These are phyloP conservation scores for Xylariaceae sp. DNA, from an alignment of 2,329 filamentous ascomycete species.

Conservation along the genomic window DNA sequence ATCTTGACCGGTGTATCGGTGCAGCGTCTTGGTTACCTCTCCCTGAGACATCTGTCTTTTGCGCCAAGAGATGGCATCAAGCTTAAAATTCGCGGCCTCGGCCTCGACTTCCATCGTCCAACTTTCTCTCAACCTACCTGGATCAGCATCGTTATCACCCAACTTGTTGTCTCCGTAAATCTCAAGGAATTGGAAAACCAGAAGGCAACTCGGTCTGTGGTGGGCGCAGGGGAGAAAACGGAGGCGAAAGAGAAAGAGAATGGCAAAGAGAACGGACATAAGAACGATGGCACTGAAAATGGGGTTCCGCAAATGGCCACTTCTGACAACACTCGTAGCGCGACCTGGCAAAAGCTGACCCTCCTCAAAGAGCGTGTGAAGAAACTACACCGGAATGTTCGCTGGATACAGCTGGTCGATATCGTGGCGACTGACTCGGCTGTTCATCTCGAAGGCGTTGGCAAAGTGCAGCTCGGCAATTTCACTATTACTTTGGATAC, in stretches of 20 bases:
- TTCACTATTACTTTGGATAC: conserved; percentile 88
- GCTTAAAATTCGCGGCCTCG: conserved; percentile 83
- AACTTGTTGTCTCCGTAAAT: conserved; percentile 80
- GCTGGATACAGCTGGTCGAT: conserved; percentile 86
- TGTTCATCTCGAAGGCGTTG: conserved; percentile 72
- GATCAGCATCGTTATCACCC: conserved; percentile 83
- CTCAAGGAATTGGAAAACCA: conserved; percentile 57
- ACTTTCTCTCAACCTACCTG: conserved; percentile 97
- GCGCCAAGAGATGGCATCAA: conserved; percentile 82
- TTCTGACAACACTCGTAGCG: conserved; percentile 47
- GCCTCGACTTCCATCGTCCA: conserved; percentile 82
- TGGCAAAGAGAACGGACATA: conserved; percentile 19
- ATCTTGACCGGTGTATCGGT: conserved; percentile 93
- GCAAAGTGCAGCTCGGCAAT: conserved; percentile 76
- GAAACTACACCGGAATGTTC: conserved; percentile 75
- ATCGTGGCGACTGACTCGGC: conserved; percentile 77
- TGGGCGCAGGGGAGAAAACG: conserved; percentile 21
- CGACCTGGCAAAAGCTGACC: conserved; percentile 76
- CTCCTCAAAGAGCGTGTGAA: conserved; percentile 81
- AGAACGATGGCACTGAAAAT: conserved; percentile 24
- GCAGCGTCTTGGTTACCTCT: conserved; percentile 89
- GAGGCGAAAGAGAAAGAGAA: conserved; percentile 26
- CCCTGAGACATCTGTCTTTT: conserved; percentile 84
- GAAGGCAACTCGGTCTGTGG: conserved; percentile 34
- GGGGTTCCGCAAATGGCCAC: conserved; percentile 30